phyloP scores from a whole-genome alignment of 1,284 basidiomycete genomes.

The Apiotrichum laibachii region DNA sequence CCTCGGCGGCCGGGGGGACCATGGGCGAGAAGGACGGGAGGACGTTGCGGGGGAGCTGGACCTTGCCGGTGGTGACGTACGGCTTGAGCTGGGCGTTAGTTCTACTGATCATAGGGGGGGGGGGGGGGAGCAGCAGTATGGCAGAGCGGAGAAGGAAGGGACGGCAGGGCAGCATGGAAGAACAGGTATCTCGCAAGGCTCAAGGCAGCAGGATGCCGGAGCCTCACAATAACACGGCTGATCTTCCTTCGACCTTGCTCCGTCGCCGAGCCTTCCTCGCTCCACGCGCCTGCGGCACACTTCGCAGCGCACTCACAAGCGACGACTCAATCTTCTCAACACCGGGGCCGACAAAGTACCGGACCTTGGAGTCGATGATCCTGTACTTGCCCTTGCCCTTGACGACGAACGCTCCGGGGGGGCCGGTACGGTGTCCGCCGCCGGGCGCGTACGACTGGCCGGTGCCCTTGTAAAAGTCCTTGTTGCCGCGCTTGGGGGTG shows the following conservation, averaged over 20 bases:
- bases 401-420: slow-evolving; percentile 76
- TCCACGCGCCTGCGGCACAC: not conserved
- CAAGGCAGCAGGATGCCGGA: no score
- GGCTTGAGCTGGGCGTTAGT: slow-evolving; percentile 51
- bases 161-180: not conserved
- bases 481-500: slow-evolving; percentile 80
- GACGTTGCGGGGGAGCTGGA: slow-evolving; percentile 12
- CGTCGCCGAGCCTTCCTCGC: no score
- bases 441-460: slow-evolving; percentile 71
- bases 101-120: not conserved
- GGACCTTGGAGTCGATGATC: slow-evolving; percentile 73
- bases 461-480: slow-evolving; percentile 91
- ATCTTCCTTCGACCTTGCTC: no score
- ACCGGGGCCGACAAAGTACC: slow-evolving; percentile 76
- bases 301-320: slow-evolving; percentile 10
- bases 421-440: slow-evolving; percentile 78
- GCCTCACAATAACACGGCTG: not conserved
- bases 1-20: slow-evolving; percentile 10
- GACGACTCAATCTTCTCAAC: slow-evolving; percentile 14
- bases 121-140: not conserved
- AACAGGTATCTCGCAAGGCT: not conserved
- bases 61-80: slow-evolving; percentile 48
- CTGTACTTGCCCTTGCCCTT: slow-evolving; percentile 72
- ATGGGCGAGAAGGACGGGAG: slow-evolving; percentile 25
- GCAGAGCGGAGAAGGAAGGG: not conserved